Evolutionary conservation across 2,329 filamentous ascomycete genomes (phyloP).

Genomic region (Fusarium sp.): DNA sequence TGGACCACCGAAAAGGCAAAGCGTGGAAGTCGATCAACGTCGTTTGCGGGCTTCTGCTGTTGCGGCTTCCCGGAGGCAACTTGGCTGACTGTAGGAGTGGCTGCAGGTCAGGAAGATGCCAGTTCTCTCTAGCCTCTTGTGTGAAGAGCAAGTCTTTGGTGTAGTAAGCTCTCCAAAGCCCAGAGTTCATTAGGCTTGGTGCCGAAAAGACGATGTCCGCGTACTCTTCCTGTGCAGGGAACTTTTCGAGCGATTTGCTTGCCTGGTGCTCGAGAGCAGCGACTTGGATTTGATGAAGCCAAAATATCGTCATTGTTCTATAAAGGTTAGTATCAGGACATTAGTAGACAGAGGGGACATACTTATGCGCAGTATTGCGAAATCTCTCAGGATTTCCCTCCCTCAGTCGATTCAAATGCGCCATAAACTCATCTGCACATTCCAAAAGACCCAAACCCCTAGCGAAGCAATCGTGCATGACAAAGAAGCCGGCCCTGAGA

Average conservation of each 20-base stretch:
- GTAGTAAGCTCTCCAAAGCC: constrained; percentile 50
- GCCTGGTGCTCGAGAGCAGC: constrained; percentile 46
- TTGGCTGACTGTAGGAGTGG: constrained; percentile 39
- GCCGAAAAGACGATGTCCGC: constrained; percentile 41
- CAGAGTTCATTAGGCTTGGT: constrained; percentile 47
- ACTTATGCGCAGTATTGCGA: constrained; percentile 51
- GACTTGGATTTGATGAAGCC: constrained; percentile 51
- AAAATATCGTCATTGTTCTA: constrained; percentile 52
- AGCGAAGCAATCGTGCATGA: constrained; percentile 47
- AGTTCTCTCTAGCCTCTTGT: constrained; percentile 44
- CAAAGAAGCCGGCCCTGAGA: constrained; percentile 50
- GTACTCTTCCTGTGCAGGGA: constrained; percentile 39
- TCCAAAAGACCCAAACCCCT: constrained; percentile 42
- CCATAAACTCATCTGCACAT: constrained; percentile 48
- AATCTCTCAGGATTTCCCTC: constrained; percentile 47
- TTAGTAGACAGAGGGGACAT: not conserved
- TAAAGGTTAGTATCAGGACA: not conserved
- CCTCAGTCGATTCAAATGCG: constrained; percentile 43
- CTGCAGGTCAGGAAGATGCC: constrained; percentile 49
- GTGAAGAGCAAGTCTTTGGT: constrained; percentile 50
- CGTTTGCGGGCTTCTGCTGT: fast-evolving
- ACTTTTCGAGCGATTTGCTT: constrained; percentile 2
- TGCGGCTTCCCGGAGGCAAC: not conserved
- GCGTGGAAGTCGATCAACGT: constrained; percentile 40
- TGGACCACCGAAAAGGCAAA: constrained; percentile 51